Conservation (phyloP, 75 land plant genomes). For the Selaginella moellendorffii region DNA sequence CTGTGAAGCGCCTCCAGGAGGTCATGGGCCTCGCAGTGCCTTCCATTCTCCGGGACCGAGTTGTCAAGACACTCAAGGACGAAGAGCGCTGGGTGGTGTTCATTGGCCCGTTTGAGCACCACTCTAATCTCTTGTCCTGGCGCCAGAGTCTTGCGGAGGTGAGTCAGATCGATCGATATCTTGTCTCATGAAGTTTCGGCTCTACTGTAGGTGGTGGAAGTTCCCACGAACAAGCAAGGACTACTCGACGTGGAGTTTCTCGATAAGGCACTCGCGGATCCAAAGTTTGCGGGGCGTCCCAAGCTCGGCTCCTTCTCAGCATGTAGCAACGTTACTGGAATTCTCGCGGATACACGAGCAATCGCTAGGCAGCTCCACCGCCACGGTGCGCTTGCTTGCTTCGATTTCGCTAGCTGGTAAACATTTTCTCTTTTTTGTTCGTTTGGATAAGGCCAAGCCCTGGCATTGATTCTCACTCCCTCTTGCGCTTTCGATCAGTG, state of each 20-base stretch:
- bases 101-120: slow-evolving; percentile 69
- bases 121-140: slow-evolving; percentile 70
- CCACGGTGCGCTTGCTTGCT: slow-evolving; percentile 54
- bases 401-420: slow-evolving; percentile 67
- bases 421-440: background rate
- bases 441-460: no score
- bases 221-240: slow-evolving; percentile 37
- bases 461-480: background rate
- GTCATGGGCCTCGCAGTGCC: slow-evolving; percentile 49
- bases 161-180: no score
- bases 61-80: slow-evolving; percentile 13
- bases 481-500: slow-evolving; percentile 24
- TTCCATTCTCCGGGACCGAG: slow-evolving; percentile 25
- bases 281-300: slow-evolving; percentile 20
- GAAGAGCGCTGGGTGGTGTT: slow-evolving; percentile 71
- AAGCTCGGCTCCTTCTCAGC: slow-evolving; percentile 68
- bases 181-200: no score
- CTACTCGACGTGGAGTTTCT: slow-evolving; percentile 35
- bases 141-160: slow-evolving; percentile 49
- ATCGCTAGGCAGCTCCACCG: slow-evolving; percentile 45
- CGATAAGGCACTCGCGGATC: slow-evolving; percentile 13
- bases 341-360: slow-evolving; percentile 37
- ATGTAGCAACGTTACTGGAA: slow-evolving; percentile 72
- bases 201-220: slow-evolving; percentile 60
- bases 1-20: slow-evolving; percentile 65